Evolutionary conservation across 2,329 filamentous ascomycete species (phyloP).

Genomic region (Proliferodiscus dingleyae): DNA sequence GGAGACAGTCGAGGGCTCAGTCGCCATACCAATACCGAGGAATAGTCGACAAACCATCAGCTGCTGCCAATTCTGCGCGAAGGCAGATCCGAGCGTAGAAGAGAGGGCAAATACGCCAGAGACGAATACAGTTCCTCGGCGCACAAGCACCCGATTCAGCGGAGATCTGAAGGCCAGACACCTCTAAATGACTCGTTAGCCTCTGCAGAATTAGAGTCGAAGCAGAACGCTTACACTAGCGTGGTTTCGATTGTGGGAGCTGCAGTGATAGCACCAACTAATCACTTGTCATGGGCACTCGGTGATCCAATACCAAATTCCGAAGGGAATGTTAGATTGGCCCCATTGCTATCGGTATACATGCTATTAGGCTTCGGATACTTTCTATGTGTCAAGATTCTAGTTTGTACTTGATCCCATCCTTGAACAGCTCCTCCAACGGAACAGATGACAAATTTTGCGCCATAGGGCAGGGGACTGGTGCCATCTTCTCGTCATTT

Average conservation of each 20-base stretch:
- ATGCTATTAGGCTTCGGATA: no score
- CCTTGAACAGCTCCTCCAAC: constrained; percentile 61
- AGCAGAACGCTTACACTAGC: no score
- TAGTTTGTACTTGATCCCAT: constrained; percentile 25
- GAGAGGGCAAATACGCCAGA: constrained; percentile 57
- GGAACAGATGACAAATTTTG: constrained; percentile 61
- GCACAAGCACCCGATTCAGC: constrained; percentile 61
- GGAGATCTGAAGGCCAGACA: constrained; percentile 66
- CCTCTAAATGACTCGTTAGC: constrained; percentile 48
- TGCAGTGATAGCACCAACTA: constrained; percentile 61
- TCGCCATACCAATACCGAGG: constrained; percentile 72
- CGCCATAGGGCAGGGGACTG: constrained; percentile 58
- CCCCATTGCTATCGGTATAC: no score
- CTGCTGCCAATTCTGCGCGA: constrained; percentile 62
- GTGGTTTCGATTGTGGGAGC: constrained; percentile 47
- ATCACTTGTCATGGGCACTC: constrained; percentile 7
- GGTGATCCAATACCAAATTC: constrained; percentile 46
- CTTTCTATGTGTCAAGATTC: no score
- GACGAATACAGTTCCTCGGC: constrained; percentile 66
- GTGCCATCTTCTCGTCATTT: constrained; percentile 67
- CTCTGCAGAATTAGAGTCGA: no score
- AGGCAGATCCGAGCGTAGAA: constrained; percentile 8
- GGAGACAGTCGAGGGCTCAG: constrained; percentile 65
- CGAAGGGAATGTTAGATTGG: constrained; percentile 35
- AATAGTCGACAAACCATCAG: constrained; percentile 65